Evolutionary conservation across 306 rosid species (phyloP).

Genomic region (Spatholobus suberectus): DNA sequence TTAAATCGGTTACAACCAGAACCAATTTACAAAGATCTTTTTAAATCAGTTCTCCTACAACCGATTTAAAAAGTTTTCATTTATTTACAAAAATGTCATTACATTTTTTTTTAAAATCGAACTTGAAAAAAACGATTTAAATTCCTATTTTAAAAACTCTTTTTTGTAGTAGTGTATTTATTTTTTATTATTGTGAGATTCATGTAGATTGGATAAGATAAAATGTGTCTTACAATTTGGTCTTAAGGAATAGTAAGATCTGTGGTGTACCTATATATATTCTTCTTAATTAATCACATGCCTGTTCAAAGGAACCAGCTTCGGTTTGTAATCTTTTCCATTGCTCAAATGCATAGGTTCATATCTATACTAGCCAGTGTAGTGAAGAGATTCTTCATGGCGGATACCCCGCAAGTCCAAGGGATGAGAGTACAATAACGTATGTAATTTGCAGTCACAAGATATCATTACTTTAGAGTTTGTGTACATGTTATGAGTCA

Average conservation of each 20-base stretch:
- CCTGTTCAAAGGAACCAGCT: constrained; percentile 39
- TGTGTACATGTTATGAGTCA: too few relatives aligned
- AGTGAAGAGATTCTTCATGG: neutral
- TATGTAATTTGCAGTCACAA: constrained; percentile 27
- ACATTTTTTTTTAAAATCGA: too few relatives aligned
- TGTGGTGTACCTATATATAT: neutral
- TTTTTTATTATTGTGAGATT: too few relatives aligned
- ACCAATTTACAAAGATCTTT: too few relatives aligned
- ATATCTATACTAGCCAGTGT: neutral
- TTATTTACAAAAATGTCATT: too few relatives aligned
- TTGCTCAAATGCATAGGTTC: constrained; percentile 1
- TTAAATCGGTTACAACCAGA: too few relatives aligned
- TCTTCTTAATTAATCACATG: constrained; percentile 33
- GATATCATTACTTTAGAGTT: neutral
- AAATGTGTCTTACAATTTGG: constrained; percentile 46
- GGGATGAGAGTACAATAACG: neutral
- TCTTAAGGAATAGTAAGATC: constrained; percentile 1
- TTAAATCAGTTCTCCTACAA: too few relatives aligned
- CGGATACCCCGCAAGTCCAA: neutral
- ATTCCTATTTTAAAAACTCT: too few relatives aligned
- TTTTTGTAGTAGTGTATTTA: too few relatives aligned
- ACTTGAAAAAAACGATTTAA: too few relatives aligned
- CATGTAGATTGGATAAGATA: constrained; percentile 45
- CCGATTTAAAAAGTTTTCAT: too few relatives aligned
- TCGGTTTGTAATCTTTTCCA: constrained; percentile 36